A percentile compares a stretch with the other conserved stretches of the same genome.
These are phyloP conservation scores for Botrytis paeoniae DNA, from an alignment of 2,329 filamentous ascomycete species.

Conservation along the genomic window DNA sequence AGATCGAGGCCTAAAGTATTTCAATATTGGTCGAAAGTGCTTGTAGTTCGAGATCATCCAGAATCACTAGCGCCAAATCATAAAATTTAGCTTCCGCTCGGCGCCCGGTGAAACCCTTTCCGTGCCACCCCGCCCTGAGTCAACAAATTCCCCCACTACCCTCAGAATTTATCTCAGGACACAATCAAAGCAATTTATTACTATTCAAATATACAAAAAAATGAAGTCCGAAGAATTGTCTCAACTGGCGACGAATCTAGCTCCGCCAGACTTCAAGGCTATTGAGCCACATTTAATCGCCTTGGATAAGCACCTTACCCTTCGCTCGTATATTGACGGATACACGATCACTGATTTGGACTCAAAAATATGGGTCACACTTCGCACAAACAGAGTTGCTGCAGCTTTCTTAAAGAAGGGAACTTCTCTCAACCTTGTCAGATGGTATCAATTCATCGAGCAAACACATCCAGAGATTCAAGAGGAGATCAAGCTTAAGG, in stretches of 20 bases:
- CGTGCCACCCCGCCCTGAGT: slow-evolving; percentile 16
- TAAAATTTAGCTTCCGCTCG: slow-evolving; percentile 14
- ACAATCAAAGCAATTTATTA: slow-evolving; percentile 11
- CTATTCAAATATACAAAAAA: slow-evolving; percentile 7
- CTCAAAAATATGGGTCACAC: slow-evolving; percentile 75
- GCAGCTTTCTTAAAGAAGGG: slow-evolving; percentile 78
- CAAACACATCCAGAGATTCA: slow-evolving; percentile 75
- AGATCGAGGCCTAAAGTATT: slow-evolving; percentile 6
- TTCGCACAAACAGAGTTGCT: slow-evolving; percentile 82
- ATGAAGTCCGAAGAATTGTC: slow-evolving; percentile 59
- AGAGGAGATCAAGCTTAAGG: slow-evolving; percentile 65
- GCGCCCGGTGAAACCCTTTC: slow-evolving; percentile 23
- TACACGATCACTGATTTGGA: slow-evolving; percentile 76
- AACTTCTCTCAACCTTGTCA: slow-evolving; percentile 68
- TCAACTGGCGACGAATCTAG: slow-evolving; percentile 49
- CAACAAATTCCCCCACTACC: slow-evolving; percentile 21
- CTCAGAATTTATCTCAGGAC: slow-evolving; percentile 24
- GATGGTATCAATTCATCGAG: slow-evolving; percentile 88
- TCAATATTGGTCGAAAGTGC: not conserved
- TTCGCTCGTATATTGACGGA: slow-evolving; percentile 82
- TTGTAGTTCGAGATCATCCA: slow-evolving; percentile 13
- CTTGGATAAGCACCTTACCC: slow-evolving; percentile 82
- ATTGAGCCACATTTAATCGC: slow-evolving; percentile 71
- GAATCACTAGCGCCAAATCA: slow-evolving; percentile 13
- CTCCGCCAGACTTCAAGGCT: slow-evolving; percentile 72